These are phyloP conservation scores for Aspergillus thermomutatus DNA, from an alignment of 2,329 filamentous ascomycete genomes.

Conservation along the genomic window DNA sequence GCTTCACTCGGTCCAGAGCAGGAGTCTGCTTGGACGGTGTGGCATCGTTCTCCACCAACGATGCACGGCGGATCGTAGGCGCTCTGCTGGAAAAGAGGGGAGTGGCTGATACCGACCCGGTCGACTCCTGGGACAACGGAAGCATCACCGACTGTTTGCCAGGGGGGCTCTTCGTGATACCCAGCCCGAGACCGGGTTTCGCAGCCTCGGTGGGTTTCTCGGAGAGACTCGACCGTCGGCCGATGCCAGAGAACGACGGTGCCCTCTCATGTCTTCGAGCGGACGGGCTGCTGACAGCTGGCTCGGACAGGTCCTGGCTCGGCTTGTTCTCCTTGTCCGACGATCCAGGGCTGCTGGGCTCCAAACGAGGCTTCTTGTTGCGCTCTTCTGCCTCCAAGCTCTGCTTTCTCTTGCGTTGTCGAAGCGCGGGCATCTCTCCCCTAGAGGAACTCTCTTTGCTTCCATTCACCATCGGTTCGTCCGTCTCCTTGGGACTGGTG, in stretches of 20 bases:
- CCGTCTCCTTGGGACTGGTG: background rate
- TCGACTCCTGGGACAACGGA: conserved; percentile 10
- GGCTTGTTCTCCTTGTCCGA: background rate
- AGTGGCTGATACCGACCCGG: background rate
- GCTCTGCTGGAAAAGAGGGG: conserved; percentile 11
- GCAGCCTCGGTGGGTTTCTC: conserved; percentile 6
- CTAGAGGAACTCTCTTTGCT: background rate
- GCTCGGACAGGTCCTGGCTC: conserved; percentile 2
- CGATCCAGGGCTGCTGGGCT: conserved; percentile 7
- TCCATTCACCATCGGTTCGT: background rate
- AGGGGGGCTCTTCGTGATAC: conserved; percentile 27
- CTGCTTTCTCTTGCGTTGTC: conserved; percentile 26
- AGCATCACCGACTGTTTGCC: conserved; percentile 10
- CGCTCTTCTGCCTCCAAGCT: conserved; percentile 16
- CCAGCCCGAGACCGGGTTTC: conserved; percentile 22
- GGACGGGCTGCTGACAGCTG: conserved; percentile 13
- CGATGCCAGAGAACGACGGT: conserved; percentile 20
- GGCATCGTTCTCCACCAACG: conserved; percentile 6
- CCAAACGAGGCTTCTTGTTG: conserved; percentile 25
- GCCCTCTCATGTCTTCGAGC: conserved; percentile 10
- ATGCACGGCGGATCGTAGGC: conserved; percentile 4
- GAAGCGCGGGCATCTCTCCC: background rate
- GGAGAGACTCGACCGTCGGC: conserved; percentile 15
- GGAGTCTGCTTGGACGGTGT: conserved; percentile 15
- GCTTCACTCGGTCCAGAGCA: conserved; percentile 13